Evolutionary conservation across 225 moss, liverwort and hornwort species (phyloP).

Genomic region (Straminergon stramineum): DNA sequence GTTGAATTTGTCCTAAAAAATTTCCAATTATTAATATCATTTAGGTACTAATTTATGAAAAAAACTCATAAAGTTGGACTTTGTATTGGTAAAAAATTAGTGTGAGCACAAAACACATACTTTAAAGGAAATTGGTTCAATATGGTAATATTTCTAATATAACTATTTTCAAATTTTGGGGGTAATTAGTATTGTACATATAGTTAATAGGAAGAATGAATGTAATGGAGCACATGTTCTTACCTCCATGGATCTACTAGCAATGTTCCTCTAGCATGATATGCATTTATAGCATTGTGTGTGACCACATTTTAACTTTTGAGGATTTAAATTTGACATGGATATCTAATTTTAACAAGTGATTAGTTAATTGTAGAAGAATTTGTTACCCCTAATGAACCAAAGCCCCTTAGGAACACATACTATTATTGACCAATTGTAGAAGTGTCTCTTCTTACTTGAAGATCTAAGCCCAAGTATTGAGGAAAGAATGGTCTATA

Average conservation of each 20-base stretch:
- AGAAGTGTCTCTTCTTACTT: neutral
- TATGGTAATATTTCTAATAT: neutral
- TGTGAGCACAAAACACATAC: no score
- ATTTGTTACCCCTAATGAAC: neutral
- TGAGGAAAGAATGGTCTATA: neutral
- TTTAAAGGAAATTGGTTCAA: no score
- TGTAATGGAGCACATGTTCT: neutral
- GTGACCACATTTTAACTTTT: no score
- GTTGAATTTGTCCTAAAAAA: rapidly evolving
- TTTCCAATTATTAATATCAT: neutral
- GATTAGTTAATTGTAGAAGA: neutral
- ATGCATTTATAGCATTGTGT: neutral
- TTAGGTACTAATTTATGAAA: no score
- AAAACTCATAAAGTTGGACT: no score
- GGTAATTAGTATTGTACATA: neutral
- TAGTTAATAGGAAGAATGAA: neutral
- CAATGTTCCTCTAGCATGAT: neutral
- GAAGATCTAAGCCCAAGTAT: neutral
- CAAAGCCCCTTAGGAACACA: rapidly evolving
- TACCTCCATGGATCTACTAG: rapidly evolving
- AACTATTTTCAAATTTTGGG: neutral
- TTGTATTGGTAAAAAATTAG: no score
- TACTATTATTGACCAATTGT: neutral
- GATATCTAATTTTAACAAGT: neutral
- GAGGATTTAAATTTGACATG: neutral